These are phyloP conservation scores for Garcia nutans DNA, from an alignment of 345 rosid species.

Conservation along the genomic window DNA sequence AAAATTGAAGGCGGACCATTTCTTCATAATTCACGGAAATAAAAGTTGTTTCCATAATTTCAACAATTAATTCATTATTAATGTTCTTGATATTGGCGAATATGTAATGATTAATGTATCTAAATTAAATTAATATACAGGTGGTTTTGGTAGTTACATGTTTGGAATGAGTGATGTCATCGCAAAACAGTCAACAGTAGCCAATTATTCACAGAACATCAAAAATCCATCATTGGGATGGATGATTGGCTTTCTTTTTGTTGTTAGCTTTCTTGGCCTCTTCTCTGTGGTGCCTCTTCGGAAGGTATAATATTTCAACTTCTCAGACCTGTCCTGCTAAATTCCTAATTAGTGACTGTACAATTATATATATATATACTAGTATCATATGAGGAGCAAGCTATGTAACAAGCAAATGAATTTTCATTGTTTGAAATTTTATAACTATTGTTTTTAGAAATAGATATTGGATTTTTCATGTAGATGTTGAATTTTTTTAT, in stretches of 20 bases:
- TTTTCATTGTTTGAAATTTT: background rate
- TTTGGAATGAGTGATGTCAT: constrained; percentile 67
- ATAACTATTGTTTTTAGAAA: too few species aligned
- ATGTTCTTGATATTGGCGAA: too few species aligned
- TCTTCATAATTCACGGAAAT: too few species aligned
- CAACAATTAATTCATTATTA: too few species aligned
- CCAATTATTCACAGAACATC: constrained; percentile 19
- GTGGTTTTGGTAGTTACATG: constrained; percentile 77
- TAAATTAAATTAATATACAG: constrained; percentile 21
- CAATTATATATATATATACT: too few species aligned
- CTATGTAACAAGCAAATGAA: too few species aligned
- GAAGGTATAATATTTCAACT: constrained; percentile 44
- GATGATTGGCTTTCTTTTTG: constrained; percentile 79
- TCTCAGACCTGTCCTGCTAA: too few species aligned
- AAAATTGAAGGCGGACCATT: too few species aligned
- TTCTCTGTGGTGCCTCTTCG: constrained; percentile 74
- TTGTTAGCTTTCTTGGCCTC: constrained; percentile 89
- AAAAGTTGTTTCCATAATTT: too few species aligned
- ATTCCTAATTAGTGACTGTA: too few species aligned
- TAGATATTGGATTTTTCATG: too few species aligned
- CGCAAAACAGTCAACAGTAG: constrained; percentile 50
- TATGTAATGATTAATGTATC: background rate
- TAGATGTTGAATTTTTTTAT: background rate
- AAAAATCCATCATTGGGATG: constrained; percentile 59
- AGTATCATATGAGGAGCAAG: too few species aligned